Evolutionary conservation across 1,284 basidiomycete species (phyloP), one percentile per base, ranked within the genome.

Genomic region (Takashimella tepidaria): DNA sequence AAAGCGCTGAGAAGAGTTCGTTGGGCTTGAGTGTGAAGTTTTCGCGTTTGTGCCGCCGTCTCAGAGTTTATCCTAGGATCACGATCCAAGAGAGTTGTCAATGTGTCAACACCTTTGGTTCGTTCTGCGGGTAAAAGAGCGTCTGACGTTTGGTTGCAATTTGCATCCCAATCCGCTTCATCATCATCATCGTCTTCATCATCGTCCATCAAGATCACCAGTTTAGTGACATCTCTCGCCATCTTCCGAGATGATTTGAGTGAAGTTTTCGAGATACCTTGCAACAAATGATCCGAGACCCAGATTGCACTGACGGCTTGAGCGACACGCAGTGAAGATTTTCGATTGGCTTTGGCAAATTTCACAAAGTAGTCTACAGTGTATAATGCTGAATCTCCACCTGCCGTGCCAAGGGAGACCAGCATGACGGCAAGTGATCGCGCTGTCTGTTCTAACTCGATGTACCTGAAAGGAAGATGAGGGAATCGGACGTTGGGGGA

Each of bases 311-410:
- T 82, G 1, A 84, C 83, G 3, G 84, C 80, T 37, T 79, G 76
- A 8, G 66, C 73, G 8, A 78, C 78, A 10, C 66, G 52, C 8
- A 37, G 31, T 4, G 57, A 51, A 3, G 54, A 48, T 74, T 53
- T 69, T 65, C 53, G 77, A 71, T 21, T 56, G 5, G 66, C 60
- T 27, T 66, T 62, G 8, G 72, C 88, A 13, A 86, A 79, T 43
- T 78, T 78, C 11, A 83, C 64, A 63, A 96, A 89, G 83, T 90
- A 89, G 61, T 95, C 91, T 4, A 90, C 81, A 1, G 88, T 77
- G 64, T 82, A 86, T 23, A 92, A 75, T 47, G 83, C 83, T 5
- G 78, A 76, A 53, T 89, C 87, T 2, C 84, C 84, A 12, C 84
- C 88, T 4, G 74, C 73, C 0, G 66, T 62, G 2, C 91, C 92